Evolutionary conservation across 2,329 filamentous ascomycete genomes (phyloP).

Genomic region (Ophiostoma perfectum): DNA sequence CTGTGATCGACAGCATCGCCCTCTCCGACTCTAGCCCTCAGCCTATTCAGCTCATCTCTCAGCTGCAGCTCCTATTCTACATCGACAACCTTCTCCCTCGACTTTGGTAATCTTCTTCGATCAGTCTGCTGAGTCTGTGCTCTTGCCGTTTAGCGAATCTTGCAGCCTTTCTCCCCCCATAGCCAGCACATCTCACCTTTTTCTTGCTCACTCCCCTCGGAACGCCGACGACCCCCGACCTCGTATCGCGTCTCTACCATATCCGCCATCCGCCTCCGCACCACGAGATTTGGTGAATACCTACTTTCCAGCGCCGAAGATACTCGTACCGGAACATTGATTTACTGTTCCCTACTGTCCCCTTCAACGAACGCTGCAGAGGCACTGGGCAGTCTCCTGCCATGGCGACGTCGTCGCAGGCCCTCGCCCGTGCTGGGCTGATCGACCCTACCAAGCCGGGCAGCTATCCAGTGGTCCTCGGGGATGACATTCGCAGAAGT

Average conservation of each 20-base stretch:
- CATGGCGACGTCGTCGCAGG: conserved; percentile 27
- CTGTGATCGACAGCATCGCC: not conserved
- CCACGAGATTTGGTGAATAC: too few relatives aligned
- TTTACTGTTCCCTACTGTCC: not conserved
- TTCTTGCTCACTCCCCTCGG: not conserved
- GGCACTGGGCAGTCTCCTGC: conserved; percentile 1
- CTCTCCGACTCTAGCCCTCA: not conserved
- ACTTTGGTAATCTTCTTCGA: not conserved
- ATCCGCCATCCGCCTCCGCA: too few relatives aligned
- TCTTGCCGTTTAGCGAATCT: not conserved
- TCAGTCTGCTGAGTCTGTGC: not conserved
- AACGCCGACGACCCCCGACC: not conserved
- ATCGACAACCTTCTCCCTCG: not conserved
- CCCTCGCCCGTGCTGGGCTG: conserved; percentile 29
- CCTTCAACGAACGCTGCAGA: not conserved
- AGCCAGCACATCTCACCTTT: not conserved
- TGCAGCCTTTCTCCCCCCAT: not conserved
- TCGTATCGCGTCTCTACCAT: not conserved
- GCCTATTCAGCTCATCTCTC: not conserved
- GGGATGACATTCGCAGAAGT: conserved; percentile 49
- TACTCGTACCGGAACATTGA: not conserved
- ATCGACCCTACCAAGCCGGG: conserved; percentile 56
- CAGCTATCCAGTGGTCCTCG: conserved; percentile 59
- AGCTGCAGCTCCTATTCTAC: not conserved
- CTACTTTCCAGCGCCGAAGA: not conserved